Evolutionary conservation across 1,139 yeast genomes (phyloP), one percentile per base, ranked within the genome.

Genomic region (Blastobotrys buckinghamii): DNA sequence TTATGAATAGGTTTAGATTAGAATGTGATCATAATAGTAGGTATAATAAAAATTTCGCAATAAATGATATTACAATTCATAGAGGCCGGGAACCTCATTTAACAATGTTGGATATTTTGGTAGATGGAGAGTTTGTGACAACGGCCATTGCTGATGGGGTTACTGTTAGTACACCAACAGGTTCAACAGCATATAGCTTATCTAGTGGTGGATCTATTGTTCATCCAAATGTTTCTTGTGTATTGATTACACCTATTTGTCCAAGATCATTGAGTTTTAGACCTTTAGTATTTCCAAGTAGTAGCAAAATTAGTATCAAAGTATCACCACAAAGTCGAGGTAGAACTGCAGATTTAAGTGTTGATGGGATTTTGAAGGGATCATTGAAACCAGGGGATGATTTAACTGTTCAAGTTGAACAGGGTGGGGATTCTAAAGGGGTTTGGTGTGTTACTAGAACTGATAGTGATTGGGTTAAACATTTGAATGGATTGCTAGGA

Each of bases 91-190:
- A 87, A 45, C 96, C 97, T 1, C 92, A 87, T 63, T 74, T 90
- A 55, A 82, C 94, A 1, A 80, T 87, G 49, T 71, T 90, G 50
- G 96, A 90, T 58, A 82, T 90, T 16, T 80, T 74, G 56, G 82
- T 89, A 26, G 94, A 89, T 64, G 86, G 84, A 32, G 83, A 84
- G 61, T 84, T 82, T 59, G 72, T 90, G 50, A 90, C 98, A 10
- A 79, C 92, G 48, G 89, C 96, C 8, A 85, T 90, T 0, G 96
- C 95, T 0, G 97, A 90, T 65, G 97, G 97, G 19, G 77, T 90
- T 15, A 79, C 83, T 8, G 73, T 88, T 45, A 76, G 94, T 9
- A 85, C 97, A 0, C 97, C 97, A 10, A 90, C 97, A 0, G 97
- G 97, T 0, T 86, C 96, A 8, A 90, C 97, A 0, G 97, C 97